Base-by-base conservation (phyloP, 2,329 filamentous ascomycete genomes). In the Verticillium isaacii region DNA sequence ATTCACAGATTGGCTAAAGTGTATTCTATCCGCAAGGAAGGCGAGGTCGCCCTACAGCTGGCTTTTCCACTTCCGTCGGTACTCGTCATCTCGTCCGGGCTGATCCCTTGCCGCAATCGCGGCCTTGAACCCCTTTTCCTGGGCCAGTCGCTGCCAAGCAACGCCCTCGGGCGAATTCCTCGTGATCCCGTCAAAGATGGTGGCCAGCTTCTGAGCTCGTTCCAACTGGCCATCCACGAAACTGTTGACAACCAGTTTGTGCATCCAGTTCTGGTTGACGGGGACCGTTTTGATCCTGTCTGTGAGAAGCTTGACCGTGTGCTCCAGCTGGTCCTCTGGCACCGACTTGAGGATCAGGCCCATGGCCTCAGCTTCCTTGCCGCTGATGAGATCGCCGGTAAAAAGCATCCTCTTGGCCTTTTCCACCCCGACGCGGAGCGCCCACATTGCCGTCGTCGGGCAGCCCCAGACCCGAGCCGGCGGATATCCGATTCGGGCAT, bases 401-500 rank as follows among this genome's bases (percentile, higher is more conserved):
- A 64, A 62, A 23, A 66, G 56, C 62, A 63, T 61, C 17, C 61
- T 50, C 57, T 64, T 66, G 1, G 61, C 62, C 45, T 58, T 62
- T 34, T 63, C 62, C n/a, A 60, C 32, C 14, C 63, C 62, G 6
- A 65, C 61, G 25, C 60, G 56, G 58, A 62, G 58, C 36, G 62
- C 58, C 63, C 63, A 65, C 62, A 65, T 63, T 36, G 60, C 62
- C 41, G 60, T 65, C 14, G 62, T 65, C 17, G 62, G 63, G 37
- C 62, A 65, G 5, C 62, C 63, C 62, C 61, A 63, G 56, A 60
- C 62, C 15, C 63, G 58, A 11, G 57, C 55, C 15, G 61, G 61
- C 52, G 63, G 60, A 50, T 65, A 65, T 15, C 61, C 63, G 37
- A 62, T 65, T 25, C 63, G 32, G 50, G 61, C 61, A 36, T 65